Conservation (phyloP, 2,329 filamentous ascomycete genomes). For the Xylariaceae sp. region DNA sequence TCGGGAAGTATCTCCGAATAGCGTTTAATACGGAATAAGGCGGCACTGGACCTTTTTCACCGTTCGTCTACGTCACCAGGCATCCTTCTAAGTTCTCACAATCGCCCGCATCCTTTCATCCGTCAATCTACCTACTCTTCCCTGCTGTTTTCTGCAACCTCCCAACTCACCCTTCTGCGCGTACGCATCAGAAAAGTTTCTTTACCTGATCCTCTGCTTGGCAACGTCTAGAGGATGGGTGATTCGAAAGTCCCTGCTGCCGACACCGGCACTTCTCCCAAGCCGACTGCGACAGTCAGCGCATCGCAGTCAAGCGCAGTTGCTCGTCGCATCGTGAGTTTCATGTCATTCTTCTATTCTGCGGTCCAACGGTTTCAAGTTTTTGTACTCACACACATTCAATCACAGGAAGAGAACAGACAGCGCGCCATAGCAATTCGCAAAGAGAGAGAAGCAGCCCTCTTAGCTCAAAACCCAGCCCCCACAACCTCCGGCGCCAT, state of each 20-base stretch:
- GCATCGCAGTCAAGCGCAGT: constrained; percentile 52
- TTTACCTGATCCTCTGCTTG: too few relatives aligned
- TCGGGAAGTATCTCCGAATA: too few relatives aligned
- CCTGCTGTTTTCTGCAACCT: too few relatives aligned
- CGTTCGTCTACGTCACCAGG: too few relatives aligned
- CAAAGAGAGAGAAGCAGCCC: constrained; percentile 61
- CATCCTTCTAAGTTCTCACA: too few relatives aligned
- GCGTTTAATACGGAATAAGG: too few relatives aligned
- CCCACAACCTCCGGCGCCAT: constrained; percentile 63
- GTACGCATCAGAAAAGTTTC: too few relatives aligned
- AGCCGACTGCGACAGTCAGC: constrained; percentile 21
- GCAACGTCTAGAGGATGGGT: constrained; percentile 37
- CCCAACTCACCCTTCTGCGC: too few relatives aligned
- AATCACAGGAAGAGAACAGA: constrained; percentile 71
- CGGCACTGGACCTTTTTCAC: too few relatives aligned
- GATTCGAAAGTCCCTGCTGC: constrained; percentile 40
- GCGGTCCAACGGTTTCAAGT: too few relatives aligned
- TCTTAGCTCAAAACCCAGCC: constrained; percentile 38
- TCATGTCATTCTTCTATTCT: background rate
- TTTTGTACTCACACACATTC: background rate
- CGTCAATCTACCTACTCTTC: background rate
- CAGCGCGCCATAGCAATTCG: constrained; percentile 84
- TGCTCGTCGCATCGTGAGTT: constrained; percentile 49
- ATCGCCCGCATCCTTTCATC: background rate
- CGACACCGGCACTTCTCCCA: constrained; percentile 24